Evolutionary conservation across 169 alveolate species (phyloP), one percentile per base, ranked within the genome.

Genomic region (Neospora caninum): DNA sequence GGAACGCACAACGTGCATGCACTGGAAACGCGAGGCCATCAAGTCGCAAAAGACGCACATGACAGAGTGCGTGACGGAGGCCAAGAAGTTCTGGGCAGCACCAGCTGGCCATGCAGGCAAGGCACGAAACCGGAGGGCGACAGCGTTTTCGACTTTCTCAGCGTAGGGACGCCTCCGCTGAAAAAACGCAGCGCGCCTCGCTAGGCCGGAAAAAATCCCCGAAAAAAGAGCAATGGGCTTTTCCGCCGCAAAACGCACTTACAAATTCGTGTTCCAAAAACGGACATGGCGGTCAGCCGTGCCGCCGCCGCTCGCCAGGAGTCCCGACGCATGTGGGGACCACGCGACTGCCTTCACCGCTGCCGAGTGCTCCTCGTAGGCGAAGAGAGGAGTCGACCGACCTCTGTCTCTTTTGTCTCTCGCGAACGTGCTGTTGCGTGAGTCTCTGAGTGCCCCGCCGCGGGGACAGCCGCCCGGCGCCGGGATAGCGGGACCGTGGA

Each of bases 281-380:
- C 99, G 98, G n/a, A 99, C 98, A 91, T 98, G 97, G 92, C 99
- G 97, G 96, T 99, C 99, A 36, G 99, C 99, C 27, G 99, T 98
- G 7, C 99, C 99, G 31, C 99, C 99, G 7, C 99, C 99, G 27
- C 98, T 96, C 38, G 99, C 99, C 42, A 99, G 96, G 45, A 98
- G 96, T 69, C 98, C 98, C 92, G 97, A 96, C 96, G 98, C 98
- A 95, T 98, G 99, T 0, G 99, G 99, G 78, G 98, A 97, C 99
- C 99, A 99, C 1, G 99, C 99, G 29, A 99, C 95, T 38, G 99
- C 99, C 95, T 91, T 97, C 95, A 97, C 97, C 86, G 96, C 98
- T 0, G 95, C 96, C 64, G 42, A 89, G 67, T 96, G 97, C 36
- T 95, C 96, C 42, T 88, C 69, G 94, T 94, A 92, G 54, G 80